phyloP scores from a whole-genome alignment of 108 stramenopile genomes.

The Halocafeteria seosinensis region DNA sequence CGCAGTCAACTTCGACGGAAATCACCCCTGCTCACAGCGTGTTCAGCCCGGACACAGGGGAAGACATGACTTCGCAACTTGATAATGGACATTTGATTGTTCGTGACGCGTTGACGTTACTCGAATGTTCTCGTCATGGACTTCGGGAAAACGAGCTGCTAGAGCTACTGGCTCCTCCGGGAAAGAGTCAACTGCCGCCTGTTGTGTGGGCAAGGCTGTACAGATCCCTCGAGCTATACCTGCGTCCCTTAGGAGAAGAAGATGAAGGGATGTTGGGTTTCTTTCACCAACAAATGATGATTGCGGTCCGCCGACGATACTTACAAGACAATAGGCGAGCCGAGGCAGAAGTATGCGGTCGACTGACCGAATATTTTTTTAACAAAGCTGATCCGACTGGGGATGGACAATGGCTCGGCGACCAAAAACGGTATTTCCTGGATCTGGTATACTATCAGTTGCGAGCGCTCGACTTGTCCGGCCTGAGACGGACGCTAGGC shows the following conservation, averaged over 20 bases:
- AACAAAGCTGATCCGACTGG: neutral
- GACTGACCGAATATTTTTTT: neutral
- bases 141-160: neutral
- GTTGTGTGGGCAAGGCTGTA: slow-evolving; percentile 2
- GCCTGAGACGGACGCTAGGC: neutral
- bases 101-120: neutral
- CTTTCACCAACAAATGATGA: neutral
- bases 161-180: neutral
- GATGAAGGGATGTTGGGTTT: neutral
- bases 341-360: neutral
- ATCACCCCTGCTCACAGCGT: neutral
- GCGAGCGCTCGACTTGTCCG: neutral
- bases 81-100: neutral
- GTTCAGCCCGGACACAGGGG: neutral
- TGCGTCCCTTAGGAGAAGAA: neutral
- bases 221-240: slow-evolving; percentile 1
- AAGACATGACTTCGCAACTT: neutral
- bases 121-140: neutral
- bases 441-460: slow-evolving; percentile 2
- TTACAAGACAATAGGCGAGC: neutral
- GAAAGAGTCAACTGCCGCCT: neutral
- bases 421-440: neutral
- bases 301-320: neutral
- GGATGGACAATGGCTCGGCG: neutral
- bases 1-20: neutral